These are phyloP conservation scores for Solanum gandarillasii DNA, from an alignment of 257 asterid species.

Conservation along the genomic window DNA sequence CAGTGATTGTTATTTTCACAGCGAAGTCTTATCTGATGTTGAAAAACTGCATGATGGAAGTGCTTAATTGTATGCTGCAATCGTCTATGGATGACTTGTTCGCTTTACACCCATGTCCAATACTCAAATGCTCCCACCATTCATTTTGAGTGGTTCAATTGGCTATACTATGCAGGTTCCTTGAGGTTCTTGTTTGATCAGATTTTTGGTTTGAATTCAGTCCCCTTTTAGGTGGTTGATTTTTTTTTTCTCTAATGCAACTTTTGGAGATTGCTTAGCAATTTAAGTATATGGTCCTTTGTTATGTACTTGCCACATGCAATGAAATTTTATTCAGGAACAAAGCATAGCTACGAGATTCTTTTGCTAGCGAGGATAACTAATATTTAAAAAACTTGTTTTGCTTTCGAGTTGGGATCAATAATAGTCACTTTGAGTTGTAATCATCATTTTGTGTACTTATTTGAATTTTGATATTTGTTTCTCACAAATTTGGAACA, in stretches of 20 bases:
- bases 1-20: neutral
- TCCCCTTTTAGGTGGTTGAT: neutral
- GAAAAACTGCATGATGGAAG: neutral
- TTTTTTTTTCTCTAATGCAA: neutral
- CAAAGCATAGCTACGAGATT: neutral
- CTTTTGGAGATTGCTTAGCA: neutral
- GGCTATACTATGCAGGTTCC: neutral
- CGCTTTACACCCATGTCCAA: neutral
- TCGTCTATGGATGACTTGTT: neutral
- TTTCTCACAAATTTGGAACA: constrained; percentile 13
- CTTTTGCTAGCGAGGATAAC: neutral
- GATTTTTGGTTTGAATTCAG: neutral
- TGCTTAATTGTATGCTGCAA: neutral
- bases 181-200: neutral
- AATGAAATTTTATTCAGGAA: neutral
- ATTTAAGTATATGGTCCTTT: neutral
- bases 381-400: neutral
- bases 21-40: neutral
- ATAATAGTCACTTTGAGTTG: neutral
- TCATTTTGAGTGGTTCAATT: neutral
- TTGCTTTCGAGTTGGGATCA: neutral
- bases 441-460: neutral
- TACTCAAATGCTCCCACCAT: neutral
- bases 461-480: neutral
- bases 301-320: neutral